Percentiles rank a stretch among this genome's conserved stretches.
phyloP scores from a whole-genome alignment of 192 early-diverging fungal species.

The Coemansia sp. region DNA sequence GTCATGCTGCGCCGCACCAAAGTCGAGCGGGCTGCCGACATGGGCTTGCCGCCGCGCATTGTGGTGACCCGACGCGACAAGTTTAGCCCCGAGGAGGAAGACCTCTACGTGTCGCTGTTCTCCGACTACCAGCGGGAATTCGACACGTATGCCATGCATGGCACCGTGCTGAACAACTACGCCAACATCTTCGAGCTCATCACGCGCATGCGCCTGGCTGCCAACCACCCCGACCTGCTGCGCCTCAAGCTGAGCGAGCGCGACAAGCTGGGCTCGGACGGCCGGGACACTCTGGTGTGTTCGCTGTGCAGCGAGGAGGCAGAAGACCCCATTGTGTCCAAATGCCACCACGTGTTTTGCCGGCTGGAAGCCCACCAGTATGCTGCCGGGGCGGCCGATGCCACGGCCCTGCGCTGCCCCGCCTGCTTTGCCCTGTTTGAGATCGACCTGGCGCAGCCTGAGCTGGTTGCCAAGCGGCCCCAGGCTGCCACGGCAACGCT shows the following conservation, averaged over 20 bases:
- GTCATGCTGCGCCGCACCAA: constrained; percentile 93
- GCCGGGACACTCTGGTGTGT: constrained; percentile 75
- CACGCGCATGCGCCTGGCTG: constrained; percentile 83
- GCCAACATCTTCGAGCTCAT: constrained; percentile 91
- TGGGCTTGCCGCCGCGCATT: constrained; percentile 82
- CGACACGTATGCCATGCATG: constrained; percentile 73
- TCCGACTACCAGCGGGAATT: constrained; percentile 72
- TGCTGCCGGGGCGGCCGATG: constrained; percentile 40
- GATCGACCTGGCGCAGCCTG: constrained; percentile 70
- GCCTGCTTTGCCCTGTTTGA: constrained; percentile 70
- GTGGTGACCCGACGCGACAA: constrained; percentile 77
- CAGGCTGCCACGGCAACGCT: constrained; percentile 11
- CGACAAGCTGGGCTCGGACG: constrained; percentile 37
- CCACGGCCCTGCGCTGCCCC: constrained; percentile 62
- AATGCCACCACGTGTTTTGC: constrained; percentile 91
- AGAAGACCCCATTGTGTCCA: constrained; percentile 78
- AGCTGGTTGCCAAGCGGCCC: constrained; percentile 11
- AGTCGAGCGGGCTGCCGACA: constrained; percentile 79
- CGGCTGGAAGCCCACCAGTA: constrained; percentile 70
- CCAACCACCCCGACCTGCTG: constrained; percentile 84
- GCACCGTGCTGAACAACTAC: constrained; percentile 89
- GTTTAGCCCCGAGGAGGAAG: constrained; percentile 88
- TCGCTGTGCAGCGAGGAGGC: constrained; percentile 83
- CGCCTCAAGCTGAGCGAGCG: constrained; percentile 55
- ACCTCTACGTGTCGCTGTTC: constrained; percentile 83